These are phyloP conservation scores for Bremia lactucae DNA, from an alignment of 352 stramenopile genomes.

Conservation along the genomic window DNA sequence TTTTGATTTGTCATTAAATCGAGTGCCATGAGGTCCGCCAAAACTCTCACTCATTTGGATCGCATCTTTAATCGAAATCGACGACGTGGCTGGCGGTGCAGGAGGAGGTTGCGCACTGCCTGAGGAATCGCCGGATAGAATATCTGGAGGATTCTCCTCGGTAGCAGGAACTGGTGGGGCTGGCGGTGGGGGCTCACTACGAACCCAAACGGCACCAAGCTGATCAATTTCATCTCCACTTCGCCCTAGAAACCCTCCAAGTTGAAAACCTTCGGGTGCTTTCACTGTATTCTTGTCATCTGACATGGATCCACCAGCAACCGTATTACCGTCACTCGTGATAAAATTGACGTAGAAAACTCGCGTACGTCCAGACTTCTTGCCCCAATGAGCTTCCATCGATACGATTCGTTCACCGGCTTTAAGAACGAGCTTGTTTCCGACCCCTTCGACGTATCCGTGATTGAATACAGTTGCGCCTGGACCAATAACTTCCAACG, in stretches of 20 bases:
- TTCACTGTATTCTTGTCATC: conserved; percentile 9
- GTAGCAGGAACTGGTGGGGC: neutral
- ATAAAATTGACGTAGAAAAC: conserved; percentile 19
- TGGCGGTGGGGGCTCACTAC: neutral
- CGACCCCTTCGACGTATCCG: conserved; percentile 12
- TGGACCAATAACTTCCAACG: conserved; percentile 7
- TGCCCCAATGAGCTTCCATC: conserved; percentile 20
- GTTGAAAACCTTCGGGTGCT: conserved; percentile 15
- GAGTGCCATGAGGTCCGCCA: conserved; percentile 10
- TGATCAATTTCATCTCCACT: conserved; percentile 10
- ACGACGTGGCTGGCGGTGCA: conserved; percentile 11
- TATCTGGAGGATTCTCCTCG: too few species aligned
- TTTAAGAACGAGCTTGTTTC: conserved; percentile 6
- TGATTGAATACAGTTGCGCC: conserved; percentile 10
- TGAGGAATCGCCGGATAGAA: too few species aligned
- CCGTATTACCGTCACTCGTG: conserved; percentile 13
- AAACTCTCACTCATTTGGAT: conserved; percentile 13
- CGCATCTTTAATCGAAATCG: conserved; percentile 7
- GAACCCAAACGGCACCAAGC: conserved; percentile 13
- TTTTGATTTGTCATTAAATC: conserved; percentile 13
- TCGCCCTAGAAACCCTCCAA: conserved; percentile 12
- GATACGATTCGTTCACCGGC: conserved; percentile 14
- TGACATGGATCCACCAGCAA: conserved; percentile 11
- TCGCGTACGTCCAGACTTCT: conserved; percentile 10
- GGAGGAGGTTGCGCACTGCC: conserved; percentile 5